These are phyloP conservation scores for Termitomyces titanicus DNA, from an alignment of 768 basidiomycete genomes.

Conservation along the genomic window DNA sequence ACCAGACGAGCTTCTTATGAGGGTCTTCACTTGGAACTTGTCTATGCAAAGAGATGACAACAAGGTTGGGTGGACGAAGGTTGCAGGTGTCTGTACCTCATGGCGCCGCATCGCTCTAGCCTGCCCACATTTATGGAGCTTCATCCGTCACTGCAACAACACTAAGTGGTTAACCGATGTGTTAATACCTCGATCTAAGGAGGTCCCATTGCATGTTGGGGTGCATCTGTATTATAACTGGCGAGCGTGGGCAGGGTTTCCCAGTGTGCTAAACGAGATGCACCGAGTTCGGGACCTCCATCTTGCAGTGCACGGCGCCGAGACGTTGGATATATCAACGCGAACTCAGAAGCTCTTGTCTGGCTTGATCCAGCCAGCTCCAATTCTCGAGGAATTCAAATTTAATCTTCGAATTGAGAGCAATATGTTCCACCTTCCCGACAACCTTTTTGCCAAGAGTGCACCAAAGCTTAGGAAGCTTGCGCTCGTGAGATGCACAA, in stretches of 20 bases:
- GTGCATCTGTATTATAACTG: background rate
- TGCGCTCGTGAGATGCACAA: too few relatives aligned
- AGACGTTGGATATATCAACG: too few relatives aligned
- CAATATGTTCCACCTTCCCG: too few relatives aligned
- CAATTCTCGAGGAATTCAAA: background rate
- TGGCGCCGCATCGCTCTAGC: background rate
- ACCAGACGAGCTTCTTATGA: background rate
- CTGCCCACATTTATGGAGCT: background rate
- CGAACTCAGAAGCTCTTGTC: background rate
- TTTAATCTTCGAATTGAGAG: too few relatives aligned
- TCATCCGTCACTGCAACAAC: background rate
- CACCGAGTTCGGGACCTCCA: background rate
- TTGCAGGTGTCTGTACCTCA: background rate
- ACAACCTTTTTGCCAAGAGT: too few relatives aligned
- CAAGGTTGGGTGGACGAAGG: background rate
- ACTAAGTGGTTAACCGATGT: background rate
- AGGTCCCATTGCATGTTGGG: background rate
- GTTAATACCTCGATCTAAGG: background rate
- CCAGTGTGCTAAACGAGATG: background rate
- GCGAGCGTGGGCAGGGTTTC: background rate
- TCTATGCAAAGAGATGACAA: background rate
- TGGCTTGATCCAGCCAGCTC: background rate
- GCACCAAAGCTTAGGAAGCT: too few relatives aligned
- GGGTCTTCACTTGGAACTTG: background rate
- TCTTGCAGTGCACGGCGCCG: background rate